Conservation (phyloP, 176 grass and related monocot genomes). For the Zea mays region DNA sequence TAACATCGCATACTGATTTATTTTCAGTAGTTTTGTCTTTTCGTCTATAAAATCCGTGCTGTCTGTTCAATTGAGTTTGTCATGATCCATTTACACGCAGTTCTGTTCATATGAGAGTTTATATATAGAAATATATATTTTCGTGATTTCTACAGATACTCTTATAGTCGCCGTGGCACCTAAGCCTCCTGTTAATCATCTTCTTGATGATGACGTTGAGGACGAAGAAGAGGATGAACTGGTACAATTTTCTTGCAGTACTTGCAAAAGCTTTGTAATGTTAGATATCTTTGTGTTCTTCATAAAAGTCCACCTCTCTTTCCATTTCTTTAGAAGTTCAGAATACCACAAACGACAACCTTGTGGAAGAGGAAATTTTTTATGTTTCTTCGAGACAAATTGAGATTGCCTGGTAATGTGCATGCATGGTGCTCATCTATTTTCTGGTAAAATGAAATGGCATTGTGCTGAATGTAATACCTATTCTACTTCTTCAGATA, state of each 20-base stretch:
- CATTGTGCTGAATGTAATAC: not conserved
- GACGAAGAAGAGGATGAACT: conserved; percentile 57
- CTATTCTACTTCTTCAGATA: conserved; percentile 58
- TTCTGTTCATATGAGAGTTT: not conserved
- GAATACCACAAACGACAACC: conserved; percentile 57
- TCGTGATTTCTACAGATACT: conserved; percentile 44
- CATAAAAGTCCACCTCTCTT: not conserved
- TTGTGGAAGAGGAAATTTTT: conserved; percentile 75
- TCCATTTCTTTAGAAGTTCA: conserved; percentile 38
- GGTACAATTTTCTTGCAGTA: conserved; percentile 32
- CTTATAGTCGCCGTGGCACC: conserved; percentile 56
- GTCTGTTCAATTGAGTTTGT: not conserved
- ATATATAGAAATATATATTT: not conserved
- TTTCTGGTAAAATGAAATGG: conserved; percentile 23
- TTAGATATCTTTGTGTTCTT: conserved; percentile 33
- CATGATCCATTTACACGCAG: not conserved
- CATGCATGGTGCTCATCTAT: conserved; percentile 3
- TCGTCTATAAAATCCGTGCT: not conserved
- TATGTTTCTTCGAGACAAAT: conserved; percentile 74
- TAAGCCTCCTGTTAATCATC: conserved; percentile 63
- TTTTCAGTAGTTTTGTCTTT: not conserved
- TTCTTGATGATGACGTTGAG: conserved; percentile 17
- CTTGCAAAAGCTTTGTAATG: not conserved
- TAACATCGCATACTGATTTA: not conserved
- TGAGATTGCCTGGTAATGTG: conserved; percentile 78